Evolutionary conservation across 129 eudicot species (phyloP), one percentile per base, ranked within the genome.

Genomic region (Artemisia annua): DNA sequence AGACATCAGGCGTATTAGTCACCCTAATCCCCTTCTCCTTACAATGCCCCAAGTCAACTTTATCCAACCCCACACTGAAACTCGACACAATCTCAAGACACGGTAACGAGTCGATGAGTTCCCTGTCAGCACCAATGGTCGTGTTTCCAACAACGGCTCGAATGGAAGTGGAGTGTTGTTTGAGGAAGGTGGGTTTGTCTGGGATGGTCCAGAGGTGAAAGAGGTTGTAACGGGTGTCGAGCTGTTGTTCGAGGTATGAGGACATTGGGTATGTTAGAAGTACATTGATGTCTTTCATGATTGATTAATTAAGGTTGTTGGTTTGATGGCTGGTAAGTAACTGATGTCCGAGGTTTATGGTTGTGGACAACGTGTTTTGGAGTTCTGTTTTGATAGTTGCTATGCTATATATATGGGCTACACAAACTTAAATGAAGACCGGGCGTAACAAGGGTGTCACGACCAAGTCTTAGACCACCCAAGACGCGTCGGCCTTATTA

Each of bases 21-120:
- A 88, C 95, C 77, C 83, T 78, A 71, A 88, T 76, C 4, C 95
- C 88, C 73, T 77, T 85, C 75, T 78, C 85, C 78, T 80, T 81
- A 70, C 95, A 88, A 68, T 85, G 69, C 11, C 1, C 90, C 78
- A 88, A 67, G 76, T 88, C 86, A 5, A 85, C 70, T 66, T 85
- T 85, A 68, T 85, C 95, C 72, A 88, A 58, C 2, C 95, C 95
- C 35, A 86, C 87, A 48, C 95, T 85, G 75, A 55, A 84, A 48
- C 86, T 85, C 17, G 95, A 66, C 7, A 88, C 82, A 52, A 88
- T 88, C 51, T 88, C 90, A 14, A 88, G 56, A 15, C 48, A 53
- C 59, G 95, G 90, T 7, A 88, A 83, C 48, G 85, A 76, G 63
- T 88, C 90, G 19, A 88, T 88, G 50, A 85, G 11, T 28, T 76